Evolutionary conservation across 441 rosid species (phyloP).

Genomic region (Biscutella auriculata): DNA sequence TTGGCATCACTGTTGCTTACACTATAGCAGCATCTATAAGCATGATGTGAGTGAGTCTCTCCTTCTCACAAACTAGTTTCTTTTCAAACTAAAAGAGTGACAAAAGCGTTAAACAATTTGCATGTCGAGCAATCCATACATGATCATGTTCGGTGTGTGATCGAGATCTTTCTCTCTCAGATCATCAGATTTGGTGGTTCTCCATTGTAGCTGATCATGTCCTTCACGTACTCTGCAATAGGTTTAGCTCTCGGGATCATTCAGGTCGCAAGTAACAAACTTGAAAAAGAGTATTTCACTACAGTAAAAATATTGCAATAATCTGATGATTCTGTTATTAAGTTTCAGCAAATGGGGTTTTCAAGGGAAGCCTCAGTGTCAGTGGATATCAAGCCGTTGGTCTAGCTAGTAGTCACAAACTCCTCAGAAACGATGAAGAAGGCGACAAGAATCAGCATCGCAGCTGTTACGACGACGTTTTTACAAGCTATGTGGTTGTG

Average conservation of each 20-base stretch:
- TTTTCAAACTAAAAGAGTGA: too few relatives aligned
- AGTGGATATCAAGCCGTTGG: too few relatives aligned
- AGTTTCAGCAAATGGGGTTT: constrained; percentile 32
- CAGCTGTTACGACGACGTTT: constrained; percentile 33
- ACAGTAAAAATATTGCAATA: too few relatives aligned
- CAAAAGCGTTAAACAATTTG: too few relatives aligned
- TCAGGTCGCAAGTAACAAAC: constrained; percentile 37
- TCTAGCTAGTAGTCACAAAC: too few relatives aligned
- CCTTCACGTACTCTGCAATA: constrained; percentile 50
- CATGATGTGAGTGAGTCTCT: constrained; percentile 64
- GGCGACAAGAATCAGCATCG: constrained; percentile 38
- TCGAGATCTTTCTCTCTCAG: constrained; percentile 46
- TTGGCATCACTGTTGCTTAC: constrained; percentile 79
- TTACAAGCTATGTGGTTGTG: constrained; percentile 50
- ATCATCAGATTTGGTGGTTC: constrained; percentile 59
- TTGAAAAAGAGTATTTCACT: too few relatives aligned
- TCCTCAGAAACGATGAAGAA: constrained; percentile 55
- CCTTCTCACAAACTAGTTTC: too few relatives aligned
- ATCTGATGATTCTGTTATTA: too few relatives aligned
- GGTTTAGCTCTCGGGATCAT: constrained; percentile 53
- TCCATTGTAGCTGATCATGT: constrained; percentile 62
- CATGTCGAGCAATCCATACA: constrained; percentile 48
- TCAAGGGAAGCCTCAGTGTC: constrained; percentile 51
- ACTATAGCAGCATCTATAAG: constrained; percentile 84
- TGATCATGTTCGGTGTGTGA: constrained; percentile 41